Conservation (phyloP, 257 asterid species). For the Petunia axillaris region DNA sequence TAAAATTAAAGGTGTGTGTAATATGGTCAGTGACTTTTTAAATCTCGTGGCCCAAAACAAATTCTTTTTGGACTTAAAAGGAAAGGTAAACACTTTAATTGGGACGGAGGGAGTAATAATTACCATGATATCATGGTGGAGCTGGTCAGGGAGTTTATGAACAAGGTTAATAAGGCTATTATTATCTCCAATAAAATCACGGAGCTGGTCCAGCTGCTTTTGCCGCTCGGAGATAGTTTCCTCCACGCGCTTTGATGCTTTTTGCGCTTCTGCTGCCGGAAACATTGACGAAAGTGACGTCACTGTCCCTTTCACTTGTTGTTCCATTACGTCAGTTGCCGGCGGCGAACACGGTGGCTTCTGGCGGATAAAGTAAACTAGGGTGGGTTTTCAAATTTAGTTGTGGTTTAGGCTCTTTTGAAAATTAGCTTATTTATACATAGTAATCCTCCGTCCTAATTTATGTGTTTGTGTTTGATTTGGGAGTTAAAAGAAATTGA, state of each 20-base stretch:
- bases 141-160: constrained; percentile 75
- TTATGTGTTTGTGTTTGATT: too few species aligned
- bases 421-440: too few species aligned
- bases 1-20: too few species aligned
- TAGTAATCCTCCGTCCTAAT: too few species aligned
- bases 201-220: constrained; percentile 56
- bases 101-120: too few species aligned
- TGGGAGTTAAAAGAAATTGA: too few species aligned
- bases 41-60: too few species aligned
- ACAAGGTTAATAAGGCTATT: constrained; percentile 67
- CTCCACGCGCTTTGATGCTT: constrained; percentile 72
- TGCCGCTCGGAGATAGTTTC: constrained; percentile 60
- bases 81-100: too few species aligned
- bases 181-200: constrained; percentile 63
- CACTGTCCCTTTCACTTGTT: constrained; percentile 59
- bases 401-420: too few species aligned
- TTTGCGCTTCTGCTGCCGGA: constrained; percentile 66
- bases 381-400: background rate
- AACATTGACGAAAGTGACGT: constrained; percentile 62
- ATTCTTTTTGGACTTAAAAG: too few species aligned
- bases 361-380: background rate
- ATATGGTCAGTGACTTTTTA: too few species aligned
- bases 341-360: constrained; percentile 7
- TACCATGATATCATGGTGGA: constrained; percentile 80
- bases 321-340: constrained; percentile 24